These are phyloP conservation scores for Mrakia gelida DNA, from an alignment of 768 basidiomycete species.

Conservation along the genomic window DNA sequence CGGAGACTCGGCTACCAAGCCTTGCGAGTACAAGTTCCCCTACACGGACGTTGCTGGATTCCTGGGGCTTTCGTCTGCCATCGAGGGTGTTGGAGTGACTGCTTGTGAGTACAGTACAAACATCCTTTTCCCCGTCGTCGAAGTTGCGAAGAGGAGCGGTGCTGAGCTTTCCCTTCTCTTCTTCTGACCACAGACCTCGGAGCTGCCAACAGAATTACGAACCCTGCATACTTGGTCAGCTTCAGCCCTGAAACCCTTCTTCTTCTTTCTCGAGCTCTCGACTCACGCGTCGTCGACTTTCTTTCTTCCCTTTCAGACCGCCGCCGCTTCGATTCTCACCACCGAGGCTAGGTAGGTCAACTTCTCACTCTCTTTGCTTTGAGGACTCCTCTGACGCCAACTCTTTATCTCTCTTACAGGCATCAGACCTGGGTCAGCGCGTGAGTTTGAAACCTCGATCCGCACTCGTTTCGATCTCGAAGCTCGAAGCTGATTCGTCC, in stretches of 20 bases:
- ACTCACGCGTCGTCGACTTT: too few relatives aligned
- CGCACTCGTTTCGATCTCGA: too few relatives aligned
- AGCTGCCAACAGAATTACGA: constrained; percentile 38
- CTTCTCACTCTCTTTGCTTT: too few relatives aligned
- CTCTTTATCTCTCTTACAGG: constrained; percentile 37
- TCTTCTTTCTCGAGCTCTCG: too few relatives aligned
- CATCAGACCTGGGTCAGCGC: constrained; percentile 61
- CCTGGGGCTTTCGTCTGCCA: constrained; percentile 51
- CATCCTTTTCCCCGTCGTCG: too few relatives aligned
- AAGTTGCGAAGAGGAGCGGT: too few relatives aligned
- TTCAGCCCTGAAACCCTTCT: too few relatives aligned
- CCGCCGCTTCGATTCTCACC: constrained; percentile 59
- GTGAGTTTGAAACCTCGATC: background rate
- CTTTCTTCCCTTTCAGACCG: constrained; percentile 39
- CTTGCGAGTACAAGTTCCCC: constrained; percentile 35
- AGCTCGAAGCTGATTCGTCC: background rate
- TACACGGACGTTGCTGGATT: constrained; percentile 42
- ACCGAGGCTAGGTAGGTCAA: constrained; percentile 49
- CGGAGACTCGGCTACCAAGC: too few relatives aligned
- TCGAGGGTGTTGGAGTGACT: constrained; percentile 57
- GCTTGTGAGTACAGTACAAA: constrained; percentile 47
- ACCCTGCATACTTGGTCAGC: constrained; percentile 5
- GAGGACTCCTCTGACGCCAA: too few relatives aligned
- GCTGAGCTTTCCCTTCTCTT: too few relatives aligned
- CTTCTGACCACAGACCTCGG: constrained; percentile 48